phyloP scores from a whole-genome alignment of 1,284 basidiomycete species.

The Cystobasidium slooffiae region DNA sequence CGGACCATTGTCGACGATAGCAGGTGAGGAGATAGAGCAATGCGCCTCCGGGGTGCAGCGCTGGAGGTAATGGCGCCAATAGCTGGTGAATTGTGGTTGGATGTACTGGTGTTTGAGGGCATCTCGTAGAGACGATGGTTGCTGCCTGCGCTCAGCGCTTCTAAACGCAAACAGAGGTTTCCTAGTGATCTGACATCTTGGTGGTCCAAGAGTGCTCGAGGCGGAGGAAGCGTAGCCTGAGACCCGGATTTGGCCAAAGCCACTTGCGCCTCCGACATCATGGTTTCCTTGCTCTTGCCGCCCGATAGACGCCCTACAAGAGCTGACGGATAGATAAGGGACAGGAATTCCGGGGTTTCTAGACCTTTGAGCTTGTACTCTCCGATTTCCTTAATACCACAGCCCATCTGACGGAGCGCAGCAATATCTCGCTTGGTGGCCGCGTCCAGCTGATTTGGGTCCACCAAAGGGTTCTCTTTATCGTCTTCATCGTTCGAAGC shows the following conservation, averaged over 20 bases:
- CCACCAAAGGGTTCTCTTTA: constrained; percentile 28
- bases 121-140: constrained; percentile 33
- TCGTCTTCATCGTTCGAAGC: constrained; percentile 53
- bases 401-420: constrained; percentile 73
- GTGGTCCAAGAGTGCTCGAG: constrained; percentile 68
- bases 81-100: constrained; percentile 62
- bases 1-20: constrained; percentile 59
- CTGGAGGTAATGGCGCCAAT: constrained; percentile 59
- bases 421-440: constrained; percentile 54
- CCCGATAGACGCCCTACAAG: constrained; percentile 69
- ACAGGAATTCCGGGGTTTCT: constrained; percentile 75
- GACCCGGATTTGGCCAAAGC: constrained; percentile 38
- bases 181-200: constrained; percentile 78
- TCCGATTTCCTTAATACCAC: constrained; percentile 77
- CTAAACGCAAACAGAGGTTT: constrained; percentile 76
- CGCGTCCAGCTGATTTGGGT: constrained; percentile 49
- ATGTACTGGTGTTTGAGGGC: constrained; percentile 62
- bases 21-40: constrained; percentile 36
- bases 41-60: constrained; percentile 13
- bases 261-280: constrained; percentile 35
- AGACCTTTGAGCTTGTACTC: constrained; percentile 93
- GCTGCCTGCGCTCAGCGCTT: constrained; percentile 73
- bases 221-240: constrained; percentile 52
- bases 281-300: constrained; percentile 48
- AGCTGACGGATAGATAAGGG: constrained; percentile 78